Percentiles rank a stretch among this genome's conserved stretches.
Evolutionary conservation across 371 early-diverging fungal genomes (phyloP).

Genomic region (Rhizopus stolonifer): DNA sequence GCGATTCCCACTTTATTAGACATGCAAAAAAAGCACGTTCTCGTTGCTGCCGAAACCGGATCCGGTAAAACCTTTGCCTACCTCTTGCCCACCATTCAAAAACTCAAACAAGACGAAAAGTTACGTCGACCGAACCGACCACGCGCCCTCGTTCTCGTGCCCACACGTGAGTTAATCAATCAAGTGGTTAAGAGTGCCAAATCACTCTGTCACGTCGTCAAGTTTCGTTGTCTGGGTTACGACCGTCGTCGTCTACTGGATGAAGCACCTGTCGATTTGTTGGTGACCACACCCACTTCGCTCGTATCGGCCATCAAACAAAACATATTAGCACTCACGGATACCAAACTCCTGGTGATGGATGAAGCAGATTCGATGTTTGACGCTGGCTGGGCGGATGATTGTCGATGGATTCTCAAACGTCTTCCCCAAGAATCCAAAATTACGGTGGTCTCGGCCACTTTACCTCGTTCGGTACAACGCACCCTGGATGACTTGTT

Average conservation of each 20-base stretch:
- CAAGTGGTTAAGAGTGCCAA: conserved; percentile 78
- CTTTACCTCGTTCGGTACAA: conserved; percentile 80
- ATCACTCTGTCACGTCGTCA: conserved; percentile 66
- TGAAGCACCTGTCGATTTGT: conserved; percentile 72
- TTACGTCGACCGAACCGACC: conserved; percentile 66
- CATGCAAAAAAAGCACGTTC: conserved; percentile 52
- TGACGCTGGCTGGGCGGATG: conserved; percentile 78
- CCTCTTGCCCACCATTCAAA: conserved; percentile 80
- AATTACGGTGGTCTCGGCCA: conserved; percentile 79
- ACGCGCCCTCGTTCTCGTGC: conserved; percentile 91
- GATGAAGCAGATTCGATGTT: conserved; percentile 96
- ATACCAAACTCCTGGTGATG: conserved; percentile 68
- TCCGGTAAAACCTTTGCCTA: conserved; percentile 99
- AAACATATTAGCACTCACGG: conserved; percentile 53
- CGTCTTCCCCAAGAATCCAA: conserved; percentile 24
- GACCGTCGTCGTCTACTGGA: conserved; percentile 43
- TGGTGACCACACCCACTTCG: conserved; percentile 80
- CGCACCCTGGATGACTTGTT: conserved; percentile 58
- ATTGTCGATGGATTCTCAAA: conserved; percentile 39
- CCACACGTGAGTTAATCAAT: conserved; percentile 90
- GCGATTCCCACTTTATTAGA: conserved; percentile 78
- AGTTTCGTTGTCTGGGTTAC: conserved; percentile 68
- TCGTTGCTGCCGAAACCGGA: conserved; percentile 96
- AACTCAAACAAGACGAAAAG: conserved; percentile 71
- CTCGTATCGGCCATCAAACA: conserved; percentile 47